A percentile compares a stretch with the other conserved stretches of the same genome.
These are phyloP conservation scores for Funneliformis caledonium DNA, from an alignment of 371 early-diverging fungal genomes.

Conservation along the genomic window DNA sequence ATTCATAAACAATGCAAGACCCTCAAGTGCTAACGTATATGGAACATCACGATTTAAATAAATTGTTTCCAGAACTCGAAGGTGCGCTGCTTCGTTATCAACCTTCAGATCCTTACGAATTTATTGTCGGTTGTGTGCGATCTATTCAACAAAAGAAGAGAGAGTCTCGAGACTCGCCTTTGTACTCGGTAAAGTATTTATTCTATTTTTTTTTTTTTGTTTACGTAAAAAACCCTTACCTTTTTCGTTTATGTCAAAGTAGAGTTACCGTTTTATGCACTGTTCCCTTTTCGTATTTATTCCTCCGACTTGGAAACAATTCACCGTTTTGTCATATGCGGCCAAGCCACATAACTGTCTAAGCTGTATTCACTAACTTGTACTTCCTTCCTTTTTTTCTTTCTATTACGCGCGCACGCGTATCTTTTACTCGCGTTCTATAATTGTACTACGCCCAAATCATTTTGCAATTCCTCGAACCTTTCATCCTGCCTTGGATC, in stretches of 20 bases:
- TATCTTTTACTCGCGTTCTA: not conserved
- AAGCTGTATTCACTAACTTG: not conserved
- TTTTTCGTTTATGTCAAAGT: conserved; percentile 21
- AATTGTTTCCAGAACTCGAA: conserved; percentile 30
- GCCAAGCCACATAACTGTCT: not conserved
- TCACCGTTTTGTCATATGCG: conserved; percentile 12
- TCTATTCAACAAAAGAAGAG: conserved; percentile 37
- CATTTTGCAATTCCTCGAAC: not conserved
- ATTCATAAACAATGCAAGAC: conserved; percentile 33
- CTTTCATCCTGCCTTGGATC: not conserved
- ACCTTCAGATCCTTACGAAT: conserved; percentile 29
- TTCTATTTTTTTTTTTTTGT: conserved; percentile 6
- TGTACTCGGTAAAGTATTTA: conserved; percentile 32
- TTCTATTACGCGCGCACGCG: not conserved
- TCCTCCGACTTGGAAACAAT: conserved; percentile 3
- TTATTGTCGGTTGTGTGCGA: conserved; percentile 31
- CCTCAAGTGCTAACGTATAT: conserved; percentile 18
- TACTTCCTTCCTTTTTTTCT: not conserved
- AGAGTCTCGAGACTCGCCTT: conserved; percentile 25
- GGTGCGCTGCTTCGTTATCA: conserved; percentile 38
- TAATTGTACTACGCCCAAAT: not conserved
- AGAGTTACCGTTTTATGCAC: not conserved
- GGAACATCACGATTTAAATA: conserved; percentile 33
- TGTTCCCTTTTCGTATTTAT: conserved; percentile 4
- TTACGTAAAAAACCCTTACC: conserved; percentile 33